These are phyloP conservation scores for Capronia coronata DNA, from an alignment of 2,329 filamentous ascomycete species.

Conservation along the genomic window DNA sequence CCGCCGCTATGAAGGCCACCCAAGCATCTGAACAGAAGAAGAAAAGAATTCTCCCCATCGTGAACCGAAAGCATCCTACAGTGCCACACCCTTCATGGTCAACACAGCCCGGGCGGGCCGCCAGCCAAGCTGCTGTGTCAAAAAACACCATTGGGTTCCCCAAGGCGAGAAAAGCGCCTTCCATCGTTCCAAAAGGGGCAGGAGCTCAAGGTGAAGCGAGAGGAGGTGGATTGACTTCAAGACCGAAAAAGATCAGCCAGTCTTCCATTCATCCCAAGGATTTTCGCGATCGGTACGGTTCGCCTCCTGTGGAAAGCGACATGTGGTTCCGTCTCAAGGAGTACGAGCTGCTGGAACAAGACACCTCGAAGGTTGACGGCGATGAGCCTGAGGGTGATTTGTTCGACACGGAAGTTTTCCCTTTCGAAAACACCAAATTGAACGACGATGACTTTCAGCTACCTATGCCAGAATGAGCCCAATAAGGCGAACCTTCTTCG, in stretches of 20 bases:
- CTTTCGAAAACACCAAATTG: conserved; percentile 28
- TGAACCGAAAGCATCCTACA: conserved; percentile 8
- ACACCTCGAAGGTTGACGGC: conserved; percentile 26
- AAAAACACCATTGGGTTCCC: conserved; percentile 79
- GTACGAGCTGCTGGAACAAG: conserved; percentile 35
- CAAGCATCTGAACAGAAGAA: conserved; percentile 36
- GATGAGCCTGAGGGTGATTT: conserved; percentile 30
- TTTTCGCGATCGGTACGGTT: conserved; percentile 40
- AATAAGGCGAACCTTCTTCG: too few species aligned
- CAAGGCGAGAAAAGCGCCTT: conserved; percentile 58
- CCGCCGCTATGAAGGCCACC: conserved; percentile 33
- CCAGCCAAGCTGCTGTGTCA: conserved; percentile 60
- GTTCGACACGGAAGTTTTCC: conserved; percentile 25
- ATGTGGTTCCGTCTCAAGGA: conserved; percentile 40
- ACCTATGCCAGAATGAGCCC: conserved; percentile 23
- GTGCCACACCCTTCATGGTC: conserved; percentile 45
- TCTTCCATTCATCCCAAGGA: conserved; percentile 36
- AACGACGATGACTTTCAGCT: conserved; percentile 27
- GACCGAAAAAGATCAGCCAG: conserved; percentile 25
- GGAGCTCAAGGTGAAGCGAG: conserved; percentile 7
- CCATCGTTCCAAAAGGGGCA: conserved; percentile 30
- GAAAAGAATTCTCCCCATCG: conserved; percentile 32
- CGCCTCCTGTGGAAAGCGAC: conserved; percentile 38
- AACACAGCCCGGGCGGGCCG: conserved; percentile 56
- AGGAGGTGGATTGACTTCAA: conserved; percentile 31